Percentiles rank a stretch among this genome's conserved stretches.
These are phyloP conservation scores for Chaetomium sp. DNA, from an alignment of 2,329 filamentous ascomycete species.

Conservation along the genomic window DNA sequence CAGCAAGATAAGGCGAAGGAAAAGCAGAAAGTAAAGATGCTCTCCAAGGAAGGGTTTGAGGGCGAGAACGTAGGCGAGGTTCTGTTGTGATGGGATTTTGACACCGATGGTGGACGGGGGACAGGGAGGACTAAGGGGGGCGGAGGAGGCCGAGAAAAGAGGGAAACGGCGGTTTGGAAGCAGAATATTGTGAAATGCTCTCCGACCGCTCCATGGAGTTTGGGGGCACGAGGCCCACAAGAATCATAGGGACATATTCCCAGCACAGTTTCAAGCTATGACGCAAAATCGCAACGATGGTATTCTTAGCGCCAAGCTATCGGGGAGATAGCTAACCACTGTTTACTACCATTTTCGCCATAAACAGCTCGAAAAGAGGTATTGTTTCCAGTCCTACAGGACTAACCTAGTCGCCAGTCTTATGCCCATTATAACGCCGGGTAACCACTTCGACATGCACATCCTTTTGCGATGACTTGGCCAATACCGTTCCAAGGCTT, in stretches of 20 bases:
- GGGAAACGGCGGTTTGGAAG: conserved; percentile 27
- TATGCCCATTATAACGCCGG: conserved; percentile 27
- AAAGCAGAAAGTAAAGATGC: conserved; percentile 63
- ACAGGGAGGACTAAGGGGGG: neutral
- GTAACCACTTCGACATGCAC: conserved; percentile 43
- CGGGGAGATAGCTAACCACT: too few relatives aligned
- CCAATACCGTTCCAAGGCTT: conserved; percentile 37
- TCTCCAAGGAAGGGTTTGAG: conserved; percentile 78
- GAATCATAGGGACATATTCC: neutral
- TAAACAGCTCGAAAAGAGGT: too few relatives aligned
- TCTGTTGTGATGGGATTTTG: conserved; percentile 46
- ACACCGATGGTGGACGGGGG: too few relatives aligned
- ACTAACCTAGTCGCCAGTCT: neutral
- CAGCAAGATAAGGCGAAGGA: conserved; percentile 63
- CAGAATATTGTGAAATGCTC: conserved; percentile 63
- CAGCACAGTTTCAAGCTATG: conserved; percentile 1
- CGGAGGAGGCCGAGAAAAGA: neutral
- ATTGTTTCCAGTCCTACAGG: too few relatives aligned
- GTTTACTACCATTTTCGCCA: too few relatives aligned
- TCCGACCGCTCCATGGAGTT: conserved; percentile 14
- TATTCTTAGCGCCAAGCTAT: too few relatives aligned
- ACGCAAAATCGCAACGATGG: too few relatives aligned
- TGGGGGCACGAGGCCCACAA: neutral
- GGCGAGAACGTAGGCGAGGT: conserved; percentile 75
- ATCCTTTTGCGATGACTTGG: conserved; percentile 42